Conservation (phyloP, 805 yeast genomes). For the Pichia nakasei region DNA sequence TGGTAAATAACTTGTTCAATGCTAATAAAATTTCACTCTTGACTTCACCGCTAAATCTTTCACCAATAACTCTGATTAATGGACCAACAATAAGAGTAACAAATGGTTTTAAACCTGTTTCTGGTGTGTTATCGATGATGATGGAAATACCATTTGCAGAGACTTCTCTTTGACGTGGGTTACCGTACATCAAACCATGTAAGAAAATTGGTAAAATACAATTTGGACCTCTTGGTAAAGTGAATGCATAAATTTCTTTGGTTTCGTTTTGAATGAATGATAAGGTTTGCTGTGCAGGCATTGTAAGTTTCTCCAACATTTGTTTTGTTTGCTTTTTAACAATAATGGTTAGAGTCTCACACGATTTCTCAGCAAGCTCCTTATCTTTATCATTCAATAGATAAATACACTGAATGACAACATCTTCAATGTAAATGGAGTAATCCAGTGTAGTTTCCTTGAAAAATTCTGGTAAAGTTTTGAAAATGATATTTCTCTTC, state of each 20-base stretch:
- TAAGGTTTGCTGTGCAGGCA: constrained; percentile 72
- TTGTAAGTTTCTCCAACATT: constrained; percentile 64
- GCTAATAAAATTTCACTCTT: constrained; percentile 91
- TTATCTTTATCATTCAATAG: constrained; percentile 64
- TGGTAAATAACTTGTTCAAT: constrained; percentile 62
- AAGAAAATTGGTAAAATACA: constrained; percentile 85
- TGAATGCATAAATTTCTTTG: constrained; percentile 64
- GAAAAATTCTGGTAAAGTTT: constrained; percentile 67
- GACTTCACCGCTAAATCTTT: constrained; percentile 81
- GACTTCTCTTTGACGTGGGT: constrained; percentile 68
- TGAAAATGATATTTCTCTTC: constrained; percentile 55
- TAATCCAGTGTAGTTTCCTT: constrained; percentile 57
- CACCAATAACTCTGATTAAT: constrained; percentile 94
- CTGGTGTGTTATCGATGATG: constrained; percentile 76
- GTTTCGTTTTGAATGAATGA: constrained; percentile 53
- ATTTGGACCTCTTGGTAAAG: constrained; percentile 73
- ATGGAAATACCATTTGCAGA: constrained; percentile 88
- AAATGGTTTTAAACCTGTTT: constrained; percentile 72
- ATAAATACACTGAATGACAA: constrained; percentile 60
- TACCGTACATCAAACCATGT: constrained; percentile 94
- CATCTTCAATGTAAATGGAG: constrained; percentile 62
- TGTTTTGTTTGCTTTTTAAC: constrained; percentile 69
- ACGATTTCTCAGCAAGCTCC: constrained; percentile 55
- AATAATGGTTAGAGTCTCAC: constrained; percentile 55
- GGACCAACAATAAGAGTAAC: constrained; percentile 97